phyloP scores from a whole-genome alignment of 495 filamentous ascomycete genomes.

The Neurospora sp. region DNA sequence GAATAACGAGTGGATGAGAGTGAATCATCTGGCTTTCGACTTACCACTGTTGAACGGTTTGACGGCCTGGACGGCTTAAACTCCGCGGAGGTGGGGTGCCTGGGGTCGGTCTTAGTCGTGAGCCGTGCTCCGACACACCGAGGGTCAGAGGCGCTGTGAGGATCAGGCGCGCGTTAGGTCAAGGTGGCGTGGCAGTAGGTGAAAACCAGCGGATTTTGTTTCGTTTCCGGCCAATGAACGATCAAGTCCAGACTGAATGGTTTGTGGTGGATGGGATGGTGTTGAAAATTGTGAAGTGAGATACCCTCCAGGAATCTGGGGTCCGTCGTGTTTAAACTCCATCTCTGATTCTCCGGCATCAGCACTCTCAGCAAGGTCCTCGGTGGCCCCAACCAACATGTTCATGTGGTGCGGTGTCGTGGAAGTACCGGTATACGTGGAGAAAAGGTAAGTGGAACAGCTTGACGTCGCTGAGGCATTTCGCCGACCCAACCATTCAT shows the following conservation, averaged over 20 bases:
- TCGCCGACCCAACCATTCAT: neutral
- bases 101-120: neutral
- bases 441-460: neutral
- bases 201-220: constrained; percentile 11
- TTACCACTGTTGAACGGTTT: neutral
- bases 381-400: neutral
- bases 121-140: neutral
- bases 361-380: neutral
- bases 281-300: neutral
- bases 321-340: neutral
- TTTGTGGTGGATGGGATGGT: neutral
- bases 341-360: neutral
- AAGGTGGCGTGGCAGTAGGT: constrained; percentile 7
- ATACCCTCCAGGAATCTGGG: neutral
- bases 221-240: constrained; percentile 11
- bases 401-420: neutral
- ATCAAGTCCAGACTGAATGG: neutral
- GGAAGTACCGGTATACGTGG: neutral
- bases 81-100: neutral
- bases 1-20: constrained; percentile 12
- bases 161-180: constrained; percentile 20
- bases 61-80: neutral
- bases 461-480: neutral
- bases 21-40: constrained; percentile 9
- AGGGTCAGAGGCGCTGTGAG: neutral